A percentile compares a stretch with the other conserved stretches of the same genome.
Conservation (phyloP, 148 eudicot species). For the Chenopodium suecicum region DNA sequence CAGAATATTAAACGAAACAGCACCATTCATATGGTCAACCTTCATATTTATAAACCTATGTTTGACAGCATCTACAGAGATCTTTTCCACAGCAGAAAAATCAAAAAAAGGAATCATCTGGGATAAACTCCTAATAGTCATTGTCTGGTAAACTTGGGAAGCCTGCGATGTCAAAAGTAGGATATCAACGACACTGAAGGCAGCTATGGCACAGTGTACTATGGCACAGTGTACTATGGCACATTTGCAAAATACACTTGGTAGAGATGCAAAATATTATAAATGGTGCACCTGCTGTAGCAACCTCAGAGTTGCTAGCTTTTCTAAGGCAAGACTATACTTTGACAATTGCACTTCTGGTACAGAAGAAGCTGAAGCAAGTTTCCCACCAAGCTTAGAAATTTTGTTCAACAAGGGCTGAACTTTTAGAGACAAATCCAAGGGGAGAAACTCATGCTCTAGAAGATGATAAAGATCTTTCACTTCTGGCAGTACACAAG, state of each 20-base stretch:
- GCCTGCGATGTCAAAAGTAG: conserved; percentile 50
- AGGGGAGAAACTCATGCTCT: conserved; percentile 74
- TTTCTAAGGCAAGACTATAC: conserved; percentile 72
- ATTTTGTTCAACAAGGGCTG: conserved; percentile 71
- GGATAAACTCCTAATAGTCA: conserved; percentile 67
- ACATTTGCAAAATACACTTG: background rate
- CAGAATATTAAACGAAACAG: conserved; percentile 56
- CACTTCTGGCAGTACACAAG: conserved; percentile 86
- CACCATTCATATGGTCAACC: conserved; percentile 77
- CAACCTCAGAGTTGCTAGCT: conserved; percentile 74
- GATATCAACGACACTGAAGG: conserved; percentile 12
- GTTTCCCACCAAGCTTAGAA: conserved; percentile 82
- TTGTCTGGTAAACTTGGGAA: conserved; percentile 77
- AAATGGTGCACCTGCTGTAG: conserved; percentile 68
- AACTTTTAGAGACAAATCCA: conserved; percentile 65
- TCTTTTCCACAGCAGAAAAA: conserved; percentile 73
- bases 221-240: background rate
- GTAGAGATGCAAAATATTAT: background rate
- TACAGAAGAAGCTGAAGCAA: conserved; percentile 80
- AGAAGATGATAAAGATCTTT: conserved; percentile 83
- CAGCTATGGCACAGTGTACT: background rate
- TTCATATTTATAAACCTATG: conserved; percentile 80
- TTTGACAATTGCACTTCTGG: conserved; percentile 81
- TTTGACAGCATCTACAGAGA: conserved; percentile 87
- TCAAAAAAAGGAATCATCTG: conserved; percentile 79